phyloP scores from a whole-genome alignment of 2,329 filamentous ascomycete species.

The Colletotrichum caudatum region DNA sequence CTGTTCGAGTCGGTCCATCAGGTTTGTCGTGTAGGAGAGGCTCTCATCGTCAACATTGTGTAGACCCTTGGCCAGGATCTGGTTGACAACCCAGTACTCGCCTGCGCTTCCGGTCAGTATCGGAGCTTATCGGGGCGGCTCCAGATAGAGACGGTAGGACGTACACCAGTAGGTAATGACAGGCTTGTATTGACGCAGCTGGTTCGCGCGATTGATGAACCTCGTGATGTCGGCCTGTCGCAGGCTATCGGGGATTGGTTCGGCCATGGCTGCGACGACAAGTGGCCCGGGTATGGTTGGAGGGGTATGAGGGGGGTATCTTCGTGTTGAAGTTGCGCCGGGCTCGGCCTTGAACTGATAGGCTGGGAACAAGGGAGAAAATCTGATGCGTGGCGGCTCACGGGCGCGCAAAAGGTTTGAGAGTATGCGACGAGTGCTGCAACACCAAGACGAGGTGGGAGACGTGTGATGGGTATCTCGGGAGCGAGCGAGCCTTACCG shows the following conservation, averaged over 20 bases:
- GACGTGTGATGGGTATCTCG: slow-evolving; percentile 30
- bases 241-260: slow-evolving; percentile 76
- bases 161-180: slow-evolving; percentile 95
- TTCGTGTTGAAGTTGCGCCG: background rate
- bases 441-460: slow-evolving; percentile 19
- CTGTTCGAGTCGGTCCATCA: slow-evolving; percentile 93
- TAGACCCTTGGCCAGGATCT: slow-evolving; percentile 84
- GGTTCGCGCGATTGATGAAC: slow-evolving; percentile 84
- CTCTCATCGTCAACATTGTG: slow-evolving; percentile 84
- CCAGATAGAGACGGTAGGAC: slow-evolving; percentile 50
- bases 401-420: slow-evolving; percentile 24
- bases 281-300: background rate
- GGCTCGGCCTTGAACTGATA: background rate
- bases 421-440: slow-evolving; percentile 33
- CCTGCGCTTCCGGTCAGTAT: slow-evolving; percentile 60
- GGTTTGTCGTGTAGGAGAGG: slow-evolving; percentile 80
- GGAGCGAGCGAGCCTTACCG: slow-evolving; percentile 15
- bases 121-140: background rate
- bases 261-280: slow-evolving; percentile 69
- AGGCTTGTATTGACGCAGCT: slow-evolving; percentile 87
- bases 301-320: background rate
- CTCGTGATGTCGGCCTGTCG: slow-evolving; percentile 85
- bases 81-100: slow-evolving; percentile 92
- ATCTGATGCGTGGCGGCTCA: slow-evolving; percentile 11
- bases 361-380: background rate